Evolutionary conservation across 2,329 filamentous ascomycete genomes (phyloP), one percentile per base, ranked within the genome.

Genomic region (Fusarium sp.): DNA sequence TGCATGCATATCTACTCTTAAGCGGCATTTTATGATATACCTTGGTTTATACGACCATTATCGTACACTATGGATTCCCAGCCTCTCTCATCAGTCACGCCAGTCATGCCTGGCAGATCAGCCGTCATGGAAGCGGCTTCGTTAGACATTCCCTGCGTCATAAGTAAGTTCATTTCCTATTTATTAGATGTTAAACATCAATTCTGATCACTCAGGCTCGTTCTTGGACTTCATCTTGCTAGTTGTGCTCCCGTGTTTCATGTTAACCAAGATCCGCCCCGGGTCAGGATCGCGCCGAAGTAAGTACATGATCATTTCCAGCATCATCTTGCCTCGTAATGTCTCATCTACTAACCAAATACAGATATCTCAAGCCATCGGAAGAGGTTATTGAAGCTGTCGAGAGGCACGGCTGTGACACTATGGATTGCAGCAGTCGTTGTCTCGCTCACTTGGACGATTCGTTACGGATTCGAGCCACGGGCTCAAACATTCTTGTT

Each of bases 91-190:
- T 16, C 22, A 42, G 9, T 27, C 34, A 38, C 43, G 1, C 53
- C 43, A 56, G 43, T 18, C 18, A 38, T 56, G 22, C 43, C 43
- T 40, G 53, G 53, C 10, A 56, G 30, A 38, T 27, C 43, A 27
- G 9, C 53, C 43, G 27, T 50, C 30, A 50, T 49, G 43, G 53
- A 56, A 40, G 43, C 53, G 25, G 15, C 24, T 10, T 27, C 42
- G n/a, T 27, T 32, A 18, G 53, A 29, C 32, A 18, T n/a, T 16
- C 20, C 15, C 30, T 8, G 24, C 11, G 12, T 22, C 30, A 7
- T 34, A 22, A 27, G 53, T 56, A 29, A 25, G 53, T 10, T 8
- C 24, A 44, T 9, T 4, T 20, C 14, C 6, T 42, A 11, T 51
- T 16, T 2, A 22, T 16, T 3, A 2, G 9, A 12, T 10, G 5